phyloP scores from a whole-genome alignment of 2,329 filamentous ascomycete genomes.

The Calonectria crousiana region DNA sequence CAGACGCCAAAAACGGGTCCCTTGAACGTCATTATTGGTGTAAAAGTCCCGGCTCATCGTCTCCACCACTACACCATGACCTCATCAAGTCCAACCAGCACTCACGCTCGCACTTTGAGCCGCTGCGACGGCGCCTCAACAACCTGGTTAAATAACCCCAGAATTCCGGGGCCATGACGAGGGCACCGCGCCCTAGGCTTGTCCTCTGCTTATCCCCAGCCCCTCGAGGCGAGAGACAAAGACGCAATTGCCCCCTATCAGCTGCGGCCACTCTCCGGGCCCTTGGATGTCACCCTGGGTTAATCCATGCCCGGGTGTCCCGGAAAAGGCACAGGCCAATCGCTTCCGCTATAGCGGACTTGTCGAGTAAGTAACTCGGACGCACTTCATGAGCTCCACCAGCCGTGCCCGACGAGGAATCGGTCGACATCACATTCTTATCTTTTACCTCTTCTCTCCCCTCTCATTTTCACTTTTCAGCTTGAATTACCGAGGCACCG shows the following conservation, averaged over 20 bases:
- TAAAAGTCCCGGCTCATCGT: constrained; percentile 22
- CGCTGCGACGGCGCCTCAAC: neutral
- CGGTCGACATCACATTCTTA: constrained; percentile 25
- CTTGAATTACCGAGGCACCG: constrained; percentile 21
- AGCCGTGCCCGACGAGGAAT: constrained; percentile 26
- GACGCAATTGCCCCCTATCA: constrained; percentile 8
- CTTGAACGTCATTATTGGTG: constrained; percentile 30
- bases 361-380: constrained; percentile 20
- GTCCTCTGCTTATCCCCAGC: neutral
- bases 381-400: constrained; percentile 36
- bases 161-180: neutral
- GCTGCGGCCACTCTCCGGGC: neutral
- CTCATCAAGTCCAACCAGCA: constrained; percentile 33
- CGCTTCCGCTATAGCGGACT: constrained; percentile 22
- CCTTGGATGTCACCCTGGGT: constrained; percentile 27
- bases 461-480: constrained; percentile 13
- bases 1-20: constrained; percentile 20
- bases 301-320: constrained; percentile 41
- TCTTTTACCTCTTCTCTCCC: constrained; percentile 13
- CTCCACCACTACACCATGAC: constrained; percentile 34
- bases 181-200: neutral
- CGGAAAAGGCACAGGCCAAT: constrained; percentile 38
- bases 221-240: neutral
- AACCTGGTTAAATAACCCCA: neutral
- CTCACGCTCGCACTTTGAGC: neutral